Evolutionary conservation across 176 grass and related monocot species (phyloP).

Genomic region (Triticum urartu): DNA sequence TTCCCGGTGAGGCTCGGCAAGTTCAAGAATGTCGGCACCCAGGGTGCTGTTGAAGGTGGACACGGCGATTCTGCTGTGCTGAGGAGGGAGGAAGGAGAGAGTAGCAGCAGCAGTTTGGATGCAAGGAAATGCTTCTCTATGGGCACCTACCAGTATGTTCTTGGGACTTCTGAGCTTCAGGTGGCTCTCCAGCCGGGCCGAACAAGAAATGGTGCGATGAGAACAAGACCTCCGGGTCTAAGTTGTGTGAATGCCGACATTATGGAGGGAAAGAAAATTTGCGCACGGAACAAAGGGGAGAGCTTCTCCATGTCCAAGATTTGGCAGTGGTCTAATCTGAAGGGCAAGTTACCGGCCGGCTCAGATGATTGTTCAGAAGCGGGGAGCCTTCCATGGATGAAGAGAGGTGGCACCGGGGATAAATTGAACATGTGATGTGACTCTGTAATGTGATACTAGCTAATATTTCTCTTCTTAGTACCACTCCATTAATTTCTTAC

Average conservation of each 20-base stretch:
- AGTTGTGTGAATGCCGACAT: conserved; percentile 48
- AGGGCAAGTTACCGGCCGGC: conserved; percentile 53
- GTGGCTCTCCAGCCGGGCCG: conserved; percentile 53
- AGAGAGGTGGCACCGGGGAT: conserved; percentile 36
- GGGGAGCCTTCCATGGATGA: conserved; percentile 64
- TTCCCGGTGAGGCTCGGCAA: conserved; percentile 88
- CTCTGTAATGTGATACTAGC: conserved; percentile 40
- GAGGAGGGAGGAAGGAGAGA: conserved; percentile 69
- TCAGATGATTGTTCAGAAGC: conserved; percentile 54
- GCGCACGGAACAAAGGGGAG: conserved; percentile 65
- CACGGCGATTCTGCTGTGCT: conserved; percentile 28
- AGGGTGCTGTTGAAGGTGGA: conserved; percentile 33
- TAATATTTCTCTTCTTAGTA: conserved; percentile 35
- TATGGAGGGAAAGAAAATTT: conserved; percentile 68
- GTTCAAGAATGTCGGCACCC: conserved; percentile 67
- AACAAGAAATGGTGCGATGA: conserved; percentile 18
- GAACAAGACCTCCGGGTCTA: conserved; percentile 34
- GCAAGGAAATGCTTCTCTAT: conserved; percentile 91
- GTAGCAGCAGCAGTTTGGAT: conserved; percentile 87
- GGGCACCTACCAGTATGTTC: conserved; percentile 89
- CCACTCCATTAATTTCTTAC: conserved; percentile 35
- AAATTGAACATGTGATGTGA: conserved; percentile 46
- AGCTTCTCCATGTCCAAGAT: conserved; percentile 93
- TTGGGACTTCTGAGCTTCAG: conserved; percentile 62
- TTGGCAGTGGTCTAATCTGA: conserved; percentile 85